These are phyloP conservation scores for Telopea speciosissima DNA, from an alignment of 177 flowering plant genomes.

Conservation along the genomic window DNA sequence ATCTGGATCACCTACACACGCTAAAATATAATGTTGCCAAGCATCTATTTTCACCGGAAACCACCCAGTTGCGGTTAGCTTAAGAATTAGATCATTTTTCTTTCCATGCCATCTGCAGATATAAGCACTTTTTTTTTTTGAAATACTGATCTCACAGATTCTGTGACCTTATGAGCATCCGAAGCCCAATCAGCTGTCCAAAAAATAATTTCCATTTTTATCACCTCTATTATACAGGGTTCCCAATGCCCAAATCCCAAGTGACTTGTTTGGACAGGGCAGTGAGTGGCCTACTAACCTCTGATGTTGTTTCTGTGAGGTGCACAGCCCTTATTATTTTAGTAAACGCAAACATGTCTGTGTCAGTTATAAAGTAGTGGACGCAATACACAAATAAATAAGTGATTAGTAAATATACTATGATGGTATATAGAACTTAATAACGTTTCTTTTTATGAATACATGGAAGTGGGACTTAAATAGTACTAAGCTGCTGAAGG, in stretches of 20 bases:
- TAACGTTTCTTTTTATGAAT: too few relatives aligned
- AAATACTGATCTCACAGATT: too few relatives aligned
- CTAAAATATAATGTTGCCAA: not conserved
- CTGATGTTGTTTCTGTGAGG: too few relatives aligned
- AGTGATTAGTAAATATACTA: not conserved
- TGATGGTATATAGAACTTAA: not conserved
- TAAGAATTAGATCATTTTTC: not conserved
- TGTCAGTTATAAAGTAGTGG: not conserved
- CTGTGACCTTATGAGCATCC: too few relatives aligned
- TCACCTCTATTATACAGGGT: not conserved
- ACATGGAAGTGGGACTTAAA: not conserved
- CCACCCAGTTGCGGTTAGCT: not conserved
- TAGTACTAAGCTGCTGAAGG: not conserved
- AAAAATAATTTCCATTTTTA: too few relatives aligned
- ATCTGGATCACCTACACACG: too few relatives aligned
- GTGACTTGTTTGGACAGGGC: too few relatives aligned
- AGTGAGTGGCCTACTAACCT: too few relatives aligned
- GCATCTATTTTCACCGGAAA: not conserved
- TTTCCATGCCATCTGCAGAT: not conserved
- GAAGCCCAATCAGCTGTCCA: too few relatives aligned
- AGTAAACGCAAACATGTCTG: not conserved
- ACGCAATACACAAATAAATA: too few relatives aligned
- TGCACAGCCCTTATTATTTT: too few relatives aligned
- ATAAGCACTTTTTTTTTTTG: not conserved
- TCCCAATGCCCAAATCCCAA: too few relatives aligned